A percentile compares a stretch with the other conserved stretches of the same genome.
Conservation (phyloP, 495 filamentous ascomycete genomes). For the Cercophora scortea region DNA sequence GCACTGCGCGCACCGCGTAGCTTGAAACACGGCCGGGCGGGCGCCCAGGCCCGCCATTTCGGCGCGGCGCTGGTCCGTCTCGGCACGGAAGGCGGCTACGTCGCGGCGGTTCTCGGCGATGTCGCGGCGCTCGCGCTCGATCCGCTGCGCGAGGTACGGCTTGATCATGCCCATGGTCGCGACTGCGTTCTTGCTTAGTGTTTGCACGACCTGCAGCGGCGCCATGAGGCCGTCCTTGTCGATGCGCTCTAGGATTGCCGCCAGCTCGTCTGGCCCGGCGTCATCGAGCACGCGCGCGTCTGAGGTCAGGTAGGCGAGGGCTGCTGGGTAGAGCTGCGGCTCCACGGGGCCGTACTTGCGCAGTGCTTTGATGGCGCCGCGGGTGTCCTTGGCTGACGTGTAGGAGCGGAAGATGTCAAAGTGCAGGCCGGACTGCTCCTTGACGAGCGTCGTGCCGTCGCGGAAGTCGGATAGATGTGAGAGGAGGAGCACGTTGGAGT, state of each 20-base stretch:
- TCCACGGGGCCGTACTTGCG: conserved; percentile 87
- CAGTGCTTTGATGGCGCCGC: conserved; percentile 80
- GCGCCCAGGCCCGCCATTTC: conserved; percentile 68
- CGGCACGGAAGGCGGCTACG: conserved; percentile 75
- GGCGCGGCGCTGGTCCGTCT: conserved; percentile 69
- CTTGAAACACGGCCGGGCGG: conserved; percentile 84
- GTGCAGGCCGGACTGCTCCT: conserved; percentile 83
- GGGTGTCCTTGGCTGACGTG: conserved; percentile 86
- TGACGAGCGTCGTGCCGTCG: conserved; percentile 84
- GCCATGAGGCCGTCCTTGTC: conserved; percentile 89
- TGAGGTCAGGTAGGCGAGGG: conserved; percentile 88
- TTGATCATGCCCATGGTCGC: conserved; percentile 97
- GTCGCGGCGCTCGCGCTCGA: conserved; percentile 78
- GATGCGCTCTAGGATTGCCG: conserved; percentile 74
- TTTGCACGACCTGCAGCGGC: conserved; percentile 92
- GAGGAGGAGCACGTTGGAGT: conserved; percentile 85
- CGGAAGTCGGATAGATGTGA: conserved; percentile 87
- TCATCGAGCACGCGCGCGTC: conserved; percentile 74
- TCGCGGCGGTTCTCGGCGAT: conserved; percentile 76
- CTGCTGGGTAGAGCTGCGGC: conserved; percentile 87
- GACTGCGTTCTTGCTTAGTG: conserved; percentile 54
- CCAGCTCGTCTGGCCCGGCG: conserved; percentile 75
- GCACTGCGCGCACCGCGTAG: conserved; percentile 78
- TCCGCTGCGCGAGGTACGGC: conserved; percentile 79
- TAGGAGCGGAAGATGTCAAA: conserved; percentile 98